Conservation (phyloP, 805 yeast species). For the Myxozyma kluyveri region DNA sequence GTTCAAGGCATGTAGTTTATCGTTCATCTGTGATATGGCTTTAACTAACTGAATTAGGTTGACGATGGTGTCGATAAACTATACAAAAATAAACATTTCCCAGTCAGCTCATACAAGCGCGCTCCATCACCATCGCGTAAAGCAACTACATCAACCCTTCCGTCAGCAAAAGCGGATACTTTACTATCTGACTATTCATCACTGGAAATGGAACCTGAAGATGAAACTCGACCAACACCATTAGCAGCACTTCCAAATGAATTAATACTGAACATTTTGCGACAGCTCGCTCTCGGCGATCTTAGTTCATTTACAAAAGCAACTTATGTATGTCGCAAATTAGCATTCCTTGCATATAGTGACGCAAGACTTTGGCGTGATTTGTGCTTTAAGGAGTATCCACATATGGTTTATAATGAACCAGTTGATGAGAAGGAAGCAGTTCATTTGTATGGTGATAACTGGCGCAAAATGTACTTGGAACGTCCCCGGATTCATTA, state of each 20-base stretch:
- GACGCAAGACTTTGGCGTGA: slow-evolving; percentile 32
- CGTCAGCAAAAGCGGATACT: slow-evolving; percentile 5
- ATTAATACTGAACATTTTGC: slow-evolving; percentile 29
- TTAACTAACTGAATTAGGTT: slow-evolving; percentile 1
- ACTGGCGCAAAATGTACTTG: slow-evolving; percentile 52
- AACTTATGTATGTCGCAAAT: slow-evolving; percentile 31
- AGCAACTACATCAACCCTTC: slow-evolving; percentile 17
- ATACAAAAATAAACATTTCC: slow-evolving; percentile 51
- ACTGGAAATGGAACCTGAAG: slow-evolving; percentile 23
- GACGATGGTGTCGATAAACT: slow-evolving; percentile 60
- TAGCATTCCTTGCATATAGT: slow-evolving; percentile 33
- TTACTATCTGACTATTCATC: slow-evolving; percentile 16
- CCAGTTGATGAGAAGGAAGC: slow-evolving; percentile 26
- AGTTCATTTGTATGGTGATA: slow-evolving; percentile 11
- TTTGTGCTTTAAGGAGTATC: slow-evolving; percentile 33
- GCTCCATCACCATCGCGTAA: slow-evolving; percentile 21
- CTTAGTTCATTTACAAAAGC: slow-evolving; percentile 32
- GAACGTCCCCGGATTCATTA: slow-evolving; percentile 76
- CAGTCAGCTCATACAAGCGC: slow-evolving; percentile 22
- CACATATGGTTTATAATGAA: slow-evolving; percentile 31
- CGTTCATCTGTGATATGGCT: slow-evolving; percentile 1
- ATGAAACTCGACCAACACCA: slow-evolving; percentile 18
- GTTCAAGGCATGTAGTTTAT: slow-evolving; percentile 46
- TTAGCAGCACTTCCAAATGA: slow-evolving; percentile 28
- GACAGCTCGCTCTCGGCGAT: slow-evolving; percentile 32